phyloP scores from a whole-genome alignment of 345 rosid genomes.

The Barbarea vulgaris region DNA sequence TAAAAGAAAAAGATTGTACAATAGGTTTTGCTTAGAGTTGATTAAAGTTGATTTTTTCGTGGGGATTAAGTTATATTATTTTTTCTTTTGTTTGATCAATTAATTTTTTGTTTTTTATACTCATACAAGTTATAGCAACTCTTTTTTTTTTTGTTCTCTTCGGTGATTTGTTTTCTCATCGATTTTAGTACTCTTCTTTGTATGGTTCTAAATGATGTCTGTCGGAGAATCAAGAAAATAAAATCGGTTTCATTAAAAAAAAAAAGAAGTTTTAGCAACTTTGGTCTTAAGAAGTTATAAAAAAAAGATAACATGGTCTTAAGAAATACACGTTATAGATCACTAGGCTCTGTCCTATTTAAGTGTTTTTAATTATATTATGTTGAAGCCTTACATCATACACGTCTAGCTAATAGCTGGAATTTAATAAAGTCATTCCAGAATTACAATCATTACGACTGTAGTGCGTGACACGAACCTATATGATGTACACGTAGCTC shows the following conservation, averaged over 20 bases:
- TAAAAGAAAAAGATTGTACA: not conserved
- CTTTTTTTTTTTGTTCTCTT: too few relatives aligned
- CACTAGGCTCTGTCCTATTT: not conserved
- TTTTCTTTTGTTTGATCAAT: constrained; percentile 22
- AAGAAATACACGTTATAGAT: constrained; percentile 18
- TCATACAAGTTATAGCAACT: not conserved
- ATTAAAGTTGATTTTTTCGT: not conserved
- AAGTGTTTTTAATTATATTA: not conserved
- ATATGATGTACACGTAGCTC: not conserved
- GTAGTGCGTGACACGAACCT: constrained; percentile 32
- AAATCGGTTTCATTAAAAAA: too few relatives aligned
- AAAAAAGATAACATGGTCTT: too few relatives aligned
- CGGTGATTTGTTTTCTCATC: too few relatives aligned
- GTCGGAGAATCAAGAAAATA: too few relatives aligned
- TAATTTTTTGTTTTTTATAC: not conserved
- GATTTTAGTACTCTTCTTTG: too few relatives aligned
- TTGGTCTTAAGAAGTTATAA: too few relatives aligned
- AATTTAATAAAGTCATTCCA: not conserved
- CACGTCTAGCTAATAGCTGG: constrained; percentile 22
- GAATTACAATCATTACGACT: constrained; percentile 19
- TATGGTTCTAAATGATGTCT: too few relatives aligned
- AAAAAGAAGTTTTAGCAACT: too few relatives aligned
- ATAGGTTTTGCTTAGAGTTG: not conserved
- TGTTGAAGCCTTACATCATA: not conserved
- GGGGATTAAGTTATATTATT: constrained; percentile 8